Percentiles rank a stretch among this genome's conserved stretches.
These are phyloP conservation scores for Xylaria sp. DNA, from an alignment of 2,329 filamentous ascomycete species.

Conservation along the genomic window DNA sequence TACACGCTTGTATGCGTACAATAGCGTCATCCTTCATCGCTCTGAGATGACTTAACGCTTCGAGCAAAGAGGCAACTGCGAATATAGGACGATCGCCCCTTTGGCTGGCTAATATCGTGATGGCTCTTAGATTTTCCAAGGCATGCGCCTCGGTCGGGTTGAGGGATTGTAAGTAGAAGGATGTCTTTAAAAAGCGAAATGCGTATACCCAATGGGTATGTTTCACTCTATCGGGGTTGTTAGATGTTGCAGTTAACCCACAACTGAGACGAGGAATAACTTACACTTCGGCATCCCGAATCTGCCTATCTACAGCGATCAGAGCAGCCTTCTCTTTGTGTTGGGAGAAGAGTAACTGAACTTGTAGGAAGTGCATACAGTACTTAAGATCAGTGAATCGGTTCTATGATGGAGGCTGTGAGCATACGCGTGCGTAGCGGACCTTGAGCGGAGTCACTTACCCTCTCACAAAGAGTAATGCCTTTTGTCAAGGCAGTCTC, in stretches of 20 bases:
- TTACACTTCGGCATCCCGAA: slow-evolving; percentile 73
- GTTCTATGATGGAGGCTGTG: slow-evolving; percentile 53
- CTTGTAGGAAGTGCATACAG: slow-evolving; percentile 77
- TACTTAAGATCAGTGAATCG: slow-evolving; percentile 76
- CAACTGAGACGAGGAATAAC: slow-evolving; percentile 42
- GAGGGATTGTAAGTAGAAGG: slow-evolving; percentile 71
- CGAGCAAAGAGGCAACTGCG: slow-evolving; percentile 72
- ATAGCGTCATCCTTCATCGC: slow-evolving; percentile 71
- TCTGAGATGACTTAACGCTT: slow-evolving; percentile 75
- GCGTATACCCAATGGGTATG: slow-evolving; percentile 80
- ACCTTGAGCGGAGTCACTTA: slow-evolving; percentile 45
- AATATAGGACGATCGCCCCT: slow-evolving; percentile 71
- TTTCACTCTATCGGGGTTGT: slow-evolving; percentile 57
- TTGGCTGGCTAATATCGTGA: slow-evolving; percentile 67
- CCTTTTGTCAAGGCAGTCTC: slow-evolving; percentile 78
- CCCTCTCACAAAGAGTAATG: slow-evolving; percentile 74
- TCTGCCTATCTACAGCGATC: slow-evolving; percentile 75
- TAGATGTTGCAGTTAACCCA: slow-evolving; percentile 31
- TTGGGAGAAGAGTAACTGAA: slow-evolving; percentile 73
- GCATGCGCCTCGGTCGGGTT: slow-evolving; percentile 70
- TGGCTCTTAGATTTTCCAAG: slow-evolving; percentile 74
- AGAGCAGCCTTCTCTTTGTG: slow-evolving; percentile 77
- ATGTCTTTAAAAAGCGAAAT: slow-evolving; percentile 77
- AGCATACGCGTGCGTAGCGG: slow-evolving; percentile 36
- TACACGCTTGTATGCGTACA: slow-evolving; percentile 76